Percentiles rank a stretch among this genome's conserved stretches.
These are phyloP conservation scores for Paraphoma sp. DNA, from an alignment of 2,329 filamentous ascomycete genomes.

Conservation along the genomic window DNA sequence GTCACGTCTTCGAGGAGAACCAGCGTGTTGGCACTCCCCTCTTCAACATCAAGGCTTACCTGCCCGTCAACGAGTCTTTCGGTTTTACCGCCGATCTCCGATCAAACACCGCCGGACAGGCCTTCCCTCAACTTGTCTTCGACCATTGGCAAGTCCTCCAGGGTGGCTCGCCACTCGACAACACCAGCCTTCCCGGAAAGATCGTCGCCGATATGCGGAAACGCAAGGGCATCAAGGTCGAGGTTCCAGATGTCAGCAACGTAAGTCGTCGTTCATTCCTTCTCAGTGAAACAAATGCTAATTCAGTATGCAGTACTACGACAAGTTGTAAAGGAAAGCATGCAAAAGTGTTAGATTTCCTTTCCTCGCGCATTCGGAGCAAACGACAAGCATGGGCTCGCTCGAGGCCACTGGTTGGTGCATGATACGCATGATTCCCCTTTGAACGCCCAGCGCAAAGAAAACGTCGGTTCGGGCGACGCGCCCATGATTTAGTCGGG, in stretches of 20 bases:
- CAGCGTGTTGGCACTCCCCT: constrained; percentile 98
- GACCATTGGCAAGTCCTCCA: constrained; percentile 98
- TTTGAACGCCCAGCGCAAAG: constrained; percentile 39
- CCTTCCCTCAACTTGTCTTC: constrained; percentile 98
- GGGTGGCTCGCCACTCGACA: constrained; percentile 89
- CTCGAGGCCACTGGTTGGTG: constrained; percentile 43
- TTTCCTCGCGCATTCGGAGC: constrained; percentile 43
- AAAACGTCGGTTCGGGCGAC: constrained; percentile 48
- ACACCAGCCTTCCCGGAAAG: constrained; percentile 79
- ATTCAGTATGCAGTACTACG: constrained; percentile 77
- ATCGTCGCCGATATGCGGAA: constrained; percentile 92
- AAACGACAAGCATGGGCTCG: constrained; percentile 44
- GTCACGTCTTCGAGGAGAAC: constrained; percentile 98
- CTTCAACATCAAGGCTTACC: constrained; percentile 98
- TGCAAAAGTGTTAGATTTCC: constrained; percentile 53
- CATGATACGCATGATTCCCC: constrained; percentile 40
- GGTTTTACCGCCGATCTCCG: constrained; percentile 99
- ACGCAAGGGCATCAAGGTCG: constrained; percentile 99
- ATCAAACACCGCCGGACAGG: constrained; percentile 91
- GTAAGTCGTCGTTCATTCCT: constrained; percentile 65
- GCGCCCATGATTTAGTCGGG: constrained; percentile 36
- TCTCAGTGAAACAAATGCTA: constrained; percentile 46
- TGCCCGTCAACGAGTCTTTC: constrained; percentile 96
- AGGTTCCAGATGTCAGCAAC: constrained; percentile 92
- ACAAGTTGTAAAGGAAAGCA: constrained; percentile 84